Conservation (phyloP, 2,329 filamentous ascomycete genomes). For the Thyridium curvatum region DNA sequence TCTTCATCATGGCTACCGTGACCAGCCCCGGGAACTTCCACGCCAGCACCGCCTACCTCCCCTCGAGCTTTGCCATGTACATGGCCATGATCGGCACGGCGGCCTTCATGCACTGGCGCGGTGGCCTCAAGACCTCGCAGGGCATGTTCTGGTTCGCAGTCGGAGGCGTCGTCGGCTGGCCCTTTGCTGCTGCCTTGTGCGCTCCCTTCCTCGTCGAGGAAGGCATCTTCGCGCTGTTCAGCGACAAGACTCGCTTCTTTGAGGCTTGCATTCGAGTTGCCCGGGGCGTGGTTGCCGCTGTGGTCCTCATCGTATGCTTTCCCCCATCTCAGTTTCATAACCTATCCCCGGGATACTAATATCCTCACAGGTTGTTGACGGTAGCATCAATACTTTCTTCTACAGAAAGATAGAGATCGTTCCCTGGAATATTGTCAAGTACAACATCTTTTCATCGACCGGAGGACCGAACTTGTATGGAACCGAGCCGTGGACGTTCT, state of each 20-base stretch:
- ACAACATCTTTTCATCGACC: slow-evolving; percentile 83
- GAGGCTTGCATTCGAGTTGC: slow-evolving; percentile 55
- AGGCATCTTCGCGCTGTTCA: slow-evolving; percentile 47
- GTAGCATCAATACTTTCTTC: slow-evolving; percentile 72
- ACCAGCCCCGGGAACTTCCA: slow-evolving; percentile 92
- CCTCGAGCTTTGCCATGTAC: slow-evolving; percentile 97
- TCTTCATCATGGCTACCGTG: slow-evolving; percentile 73
- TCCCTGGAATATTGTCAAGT: slow-evolving; percentile 87
- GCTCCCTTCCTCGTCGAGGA: slow-evolving; percentile 80
- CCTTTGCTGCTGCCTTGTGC: slow-evolving; percentile 79
- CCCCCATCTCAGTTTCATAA: slow-evolving; percentile 7
- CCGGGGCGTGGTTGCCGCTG: slow-evolving; percentile 60
- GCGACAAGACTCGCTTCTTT: slow-evolving; percentile 51
- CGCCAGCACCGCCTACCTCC: slow-evolving; percentile 78
- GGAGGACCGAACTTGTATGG: slow-evolving; percentile 90
- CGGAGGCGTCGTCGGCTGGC: slow-evolving; percentile 86
- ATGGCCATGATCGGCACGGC: slow-evolving; percentile 78
- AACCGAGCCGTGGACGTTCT: slow-evolving; percentile 95
- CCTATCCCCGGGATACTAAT: slow-evolving; percentile 14
- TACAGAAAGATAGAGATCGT: slow-evolving; percentile 75
- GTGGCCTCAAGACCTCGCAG: slow-evolving; percentile 69
- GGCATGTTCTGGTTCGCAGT: slow-evolving; percentile 89
- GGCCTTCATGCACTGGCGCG: slow-evolving; percentile 85
- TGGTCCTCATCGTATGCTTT: slow-evolving; percentile 61
- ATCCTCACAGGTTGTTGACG: slow-evolving; percentile 55